Evolutionary conservation across 1,139 yeast genomes (phyloP), one percentile per base, ranked within the genome.

Genomic region (Magnusiomyces tetraspermus): DNA sequence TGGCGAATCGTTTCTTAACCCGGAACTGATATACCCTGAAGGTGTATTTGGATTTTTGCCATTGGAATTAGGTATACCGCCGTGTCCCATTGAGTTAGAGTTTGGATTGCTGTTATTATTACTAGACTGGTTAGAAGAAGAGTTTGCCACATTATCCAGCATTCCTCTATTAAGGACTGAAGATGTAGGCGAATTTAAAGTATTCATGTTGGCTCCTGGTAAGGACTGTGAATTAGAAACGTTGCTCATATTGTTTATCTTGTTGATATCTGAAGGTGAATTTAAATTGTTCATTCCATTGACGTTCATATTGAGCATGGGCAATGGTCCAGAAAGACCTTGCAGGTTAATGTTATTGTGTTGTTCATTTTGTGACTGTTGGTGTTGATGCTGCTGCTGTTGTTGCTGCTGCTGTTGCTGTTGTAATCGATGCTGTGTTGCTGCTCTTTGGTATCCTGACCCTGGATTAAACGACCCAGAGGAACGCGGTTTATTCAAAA

Each of bases 301-400:
- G 10, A 38, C 42, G 15, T 38, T 38, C 42, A 38, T 38, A 38
- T 19, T 38, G 11, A 38, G 42, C 42, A 38, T 38, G 8, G 42
- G 42, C 21, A 38, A 19, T 19, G 42, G 33, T 8, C 33, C 33
- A 30, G 33, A 30, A 13, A 30, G 33, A 30, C 13, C 33, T 8
- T 15, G 37, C 11, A 28, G 37, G 13, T 8, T 1, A 17, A 19
- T 22, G 11, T 23, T 19, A 8, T 26, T 15, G n/a, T 28, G 38
- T 26, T 19, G 24, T 28, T 31, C n/a, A n/a, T n/a, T 15, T 30
- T 21, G 37, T n/a, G 17, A n/a, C 19, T 44, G 36, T 23, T 21
- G 37, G n/a, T 21, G 33, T 30, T 31, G 47, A 3, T 31, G 38
- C 22, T 30, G 47, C 23, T 44, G 37, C 22, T 44, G 47, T n/a